phyloP scores from a whole-genome alignment of 257 asterid species.

The Solanum chaucha region DNA sequence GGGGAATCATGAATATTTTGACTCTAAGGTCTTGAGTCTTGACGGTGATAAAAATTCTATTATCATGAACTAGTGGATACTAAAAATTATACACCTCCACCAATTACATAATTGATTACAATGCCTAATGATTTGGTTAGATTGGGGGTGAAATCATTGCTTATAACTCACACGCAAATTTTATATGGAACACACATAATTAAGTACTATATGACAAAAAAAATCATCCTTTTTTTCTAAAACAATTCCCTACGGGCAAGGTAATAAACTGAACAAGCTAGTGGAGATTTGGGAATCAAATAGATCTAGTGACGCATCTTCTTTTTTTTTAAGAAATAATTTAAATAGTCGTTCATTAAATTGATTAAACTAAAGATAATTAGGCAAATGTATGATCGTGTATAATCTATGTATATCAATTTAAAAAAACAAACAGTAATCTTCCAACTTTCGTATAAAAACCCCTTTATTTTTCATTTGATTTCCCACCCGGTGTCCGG shows the following conservation, averaged over 20 bases:
- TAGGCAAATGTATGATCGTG: no score
- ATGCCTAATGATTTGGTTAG: neutral
- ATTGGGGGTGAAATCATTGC: neutral
- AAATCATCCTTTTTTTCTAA: neutral
- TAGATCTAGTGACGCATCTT: neutral
- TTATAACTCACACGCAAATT: neutral
- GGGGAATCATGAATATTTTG: neutral
- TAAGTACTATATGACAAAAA: neutral
- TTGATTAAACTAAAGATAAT: no score
- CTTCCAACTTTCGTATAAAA: no score
- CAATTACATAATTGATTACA: neutral
- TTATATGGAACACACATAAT: neutral
- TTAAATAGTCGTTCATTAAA: no score
- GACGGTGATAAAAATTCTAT: neutral
- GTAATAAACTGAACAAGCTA: neutral
- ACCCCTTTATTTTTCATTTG: neutral
- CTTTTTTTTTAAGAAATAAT: no score
- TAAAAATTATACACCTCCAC: neutral
- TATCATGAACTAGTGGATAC: neutral
- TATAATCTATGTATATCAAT: neutral
- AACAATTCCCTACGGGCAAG: neutral
- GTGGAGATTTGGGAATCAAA: neutral
- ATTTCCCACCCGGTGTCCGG: no score
- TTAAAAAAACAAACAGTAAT: no score
- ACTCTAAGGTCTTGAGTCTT: neutral